Conservation (phyloP, 1,284 basidiomycete species). For the Cutaneotrichosporon daszewskae region DNA sequence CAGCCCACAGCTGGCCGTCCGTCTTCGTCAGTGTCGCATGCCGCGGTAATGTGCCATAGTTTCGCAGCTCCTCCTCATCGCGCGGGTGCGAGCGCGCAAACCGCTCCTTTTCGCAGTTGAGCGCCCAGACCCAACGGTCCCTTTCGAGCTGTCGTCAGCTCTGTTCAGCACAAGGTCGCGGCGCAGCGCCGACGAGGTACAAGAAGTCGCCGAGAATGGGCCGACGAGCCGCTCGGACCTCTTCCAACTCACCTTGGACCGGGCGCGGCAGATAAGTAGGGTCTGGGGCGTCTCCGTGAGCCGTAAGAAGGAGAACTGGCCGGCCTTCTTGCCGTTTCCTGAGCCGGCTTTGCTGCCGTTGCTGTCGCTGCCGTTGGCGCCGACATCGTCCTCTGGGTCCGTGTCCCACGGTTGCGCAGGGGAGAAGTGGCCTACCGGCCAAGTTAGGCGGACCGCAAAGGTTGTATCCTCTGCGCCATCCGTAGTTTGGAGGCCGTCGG, state of each 20-base stretch:
- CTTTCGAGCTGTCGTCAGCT: constrained; percentile 38
- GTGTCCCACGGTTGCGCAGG: constrained; percentile 32
- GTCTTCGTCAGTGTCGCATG: constrained; percentile 5
- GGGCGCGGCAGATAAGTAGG: constrained; percentile 37
- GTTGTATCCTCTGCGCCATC: constrained; percentile 44
- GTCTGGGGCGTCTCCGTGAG: constrained; percentile 26
- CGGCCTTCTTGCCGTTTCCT: background rate
- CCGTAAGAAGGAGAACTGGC: constrained; percentile 20
- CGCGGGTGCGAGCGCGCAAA: constrained; percentile 30
- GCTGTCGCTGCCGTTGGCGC: constrained; percentile 1
- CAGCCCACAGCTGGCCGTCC: too few species aligned
- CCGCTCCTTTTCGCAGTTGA: constrained; percentile 46
- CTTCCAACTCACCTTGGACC: constrained; percentile 38
- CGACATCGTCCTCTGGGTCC: constrained; percentile 8
- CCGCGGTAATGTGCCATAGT: constrained; percentile 29
- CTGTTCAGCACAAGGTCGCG: too few species aligned
- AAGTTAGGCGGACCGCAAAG: constrained; percentile 33
- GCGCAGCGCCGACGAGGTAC: too few species aligned
- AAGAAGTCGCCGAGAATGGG: too few species aligned
- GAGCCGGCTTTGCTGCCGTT: background rate
- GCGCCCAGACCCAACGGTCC: constrained; percentile 46
- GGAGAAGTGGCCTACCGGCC: constrained; percentile 16
- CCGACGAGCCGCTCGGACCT: background rate
- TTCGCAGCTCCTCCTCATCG: constrained; percentile 28
- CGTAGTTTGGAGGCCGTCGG: constrained; percentile 41